Base-by-base conservation (phyloP, 306 rosid species). In the Dryas drummondii region DNA sequence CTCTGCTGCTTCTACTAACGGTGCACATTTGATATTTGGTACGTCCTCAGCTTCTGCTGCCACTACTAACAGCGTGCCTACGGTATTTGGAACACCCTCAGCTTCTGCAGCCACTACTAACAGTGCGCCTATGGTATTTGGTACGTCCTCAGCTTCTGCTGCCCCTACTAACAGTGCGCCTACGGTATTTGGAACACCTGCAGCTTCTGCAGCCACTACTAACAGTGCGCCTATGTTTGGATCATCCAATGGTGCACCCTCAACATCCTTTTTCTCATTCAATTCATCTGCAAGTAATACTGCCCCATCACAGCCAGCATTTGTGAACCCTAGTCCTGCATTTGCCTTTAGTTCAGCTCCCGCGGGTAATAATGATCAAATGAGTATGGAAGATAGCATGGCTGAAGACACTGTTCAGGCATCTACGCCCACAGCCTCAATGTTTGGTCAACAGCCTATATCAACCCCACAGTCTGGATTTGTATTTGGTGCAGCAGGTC, bases 331-430 rank as follows among this genome's bases (percentile, higher is more conserved):
- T 13, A 87, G 61, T 72, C 53, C 86, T 41, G 71, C n/a, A 44
- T 89, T 84, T 12, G 0, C 76, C 22, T 84, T 88, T 56, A 72
- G 82, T 83, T 77, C 94, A 56, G 66, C 86, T 42, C 53, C 91
- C 40, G 14, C 78, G 0, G 84, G 78, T 67, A 90, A 84, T 86
- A 90, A 81, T 79, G 88, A 85, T 68, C 97, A 94, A 82, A 86
- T 76, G 88, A 85, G 71, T 66, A 88, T 90, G 96, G 97, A 86
- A 80, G 97, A 94, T 80, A 88, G 93, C 83, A 92, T 94, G 97
- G 96, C 97, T 1, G 99, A 94, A 80, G 99, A 91, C 81, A 87
- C 84, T 15, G 66, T 87, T 66, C 92, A 87, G 78, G 78, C 83
- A 59, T 49, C 86, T 12, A 69, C 66, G 4, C 80, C 92, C 3